Evolutionary conservation across 164 flowering plant genomes (phyloP), one percentile per base, ranked within the genome.

Genomic region (Dillenia suffruticosa): DNA sequence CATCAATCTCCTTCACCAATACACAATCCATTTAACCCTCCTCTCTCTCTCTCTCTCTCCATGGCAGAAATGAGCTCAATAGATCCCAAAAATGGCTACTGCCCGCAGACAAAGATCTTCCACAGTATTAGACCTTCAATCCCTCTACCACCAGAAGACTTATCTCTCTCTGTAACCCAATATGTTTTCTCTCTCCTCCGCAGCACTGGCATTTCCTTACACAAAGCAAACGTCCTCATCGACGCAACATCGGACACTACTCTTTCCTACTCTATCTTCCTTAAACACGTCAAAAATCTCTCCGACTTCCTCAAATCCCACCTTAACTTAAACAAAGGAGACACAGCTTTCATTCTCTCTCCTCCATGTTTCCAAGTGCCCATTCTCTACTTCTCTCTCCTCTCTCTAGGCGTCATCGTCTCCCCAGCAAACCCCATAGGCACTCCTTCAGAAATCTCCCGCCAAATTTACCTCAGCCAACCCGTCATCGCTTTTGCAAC

Each of bases 351-450:
- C 45, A 54, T 79, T 13, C 51, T 77, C 51, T 65, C 77, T 24
- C 73, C 81, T 5, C 14, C 76, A 17, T 63, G 75, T 22, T n/a
- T 72, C n/a, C 67, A 66, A 56, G 14, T 77, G 51, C 77, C 83
- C 7, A 63, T 77, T 54, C 64, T 79, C 46, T 79, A 79, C 68
- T 68, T 79, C 69, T 66, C 83, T 22, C 81, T 79, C 43, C 70
- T 79, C 65, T 73, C 77, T 48, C 57, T 79, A 54, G 75, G 75
- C 58, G 70, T 66, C 45, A 59, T 60, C 53, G 47, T 76, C 54
- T 76, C 80, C n/a, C 82, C 82, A 9, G 72, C 75, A 15, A 78
- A 73, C 49, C 79, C 82, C 5, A 43, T 66, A 50, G 49, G 67
- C 19, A 45, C 77, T 13, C 9, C 12, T 5, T 45, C 72, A 55